Evolutionary conservation across 2,329 filamentous ascomycete species (phyloP).

Genomic region (Aureobasidium vineae): DNA sequence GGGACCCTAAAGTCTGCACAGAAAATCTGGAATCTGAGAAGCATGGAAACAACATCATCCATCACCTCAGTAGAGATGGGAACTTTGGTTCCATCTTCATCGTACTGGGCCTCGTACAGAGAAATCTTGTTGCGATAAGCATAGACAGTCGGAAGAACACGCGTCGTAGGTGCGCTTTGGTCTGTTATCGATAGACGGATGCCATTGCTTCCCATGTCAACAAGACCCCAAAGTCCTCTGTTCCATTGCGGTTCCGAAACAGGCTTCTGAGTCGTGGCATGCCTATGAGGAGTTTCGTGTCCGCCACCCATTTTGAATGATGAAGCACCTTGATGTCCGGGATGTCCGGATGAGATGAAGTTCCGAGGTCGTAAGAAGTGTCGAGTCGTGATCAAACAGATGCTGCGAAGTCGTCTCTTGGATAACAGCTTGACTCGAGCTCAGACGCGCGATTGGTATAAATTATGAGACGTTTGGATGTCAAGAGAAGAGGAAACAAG

Average conservation of each 20-base stretch:
- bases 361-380: not conserved
- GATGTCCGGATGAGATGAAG: not conserved
- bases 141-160: conserved; percentile 72
- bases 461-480: not conserved
- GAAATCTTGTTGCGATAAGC: conserved; percentile 75
- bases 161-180: conserved; percentile 62
- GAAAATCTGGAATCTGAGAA: conserved; percentile 66
- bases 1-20: conserved; percentile 67
- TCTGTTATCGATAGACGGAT: conserved; percentile 86
- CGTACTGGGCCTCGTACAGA: conserved; percentile 69
- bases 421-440: not conserved
- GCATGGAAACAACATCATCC: conserved; percentile 58
- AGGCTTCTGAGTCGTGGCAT: not conserved
- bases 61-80: conserved; percentile 60
- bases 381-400: not conserved
- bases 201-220: conserved; percentile 60
- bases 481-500: not conserved
- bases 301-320: conserved; percentile 20
- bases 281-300: not conserved
- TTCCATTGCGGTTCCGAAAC: conserved; percentile 26
- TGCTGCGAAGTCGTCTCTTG: not conserved
- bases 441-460: not conserved
- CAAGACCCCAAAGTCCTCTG: conserved; percentile 26
- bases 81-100: conserved; percentile 38
- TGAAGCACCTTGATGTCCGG: conserved; percentile 10